Conservation (phyloP, 2,329 filamentous ascomycete species). For the Beauveria asiatica region DNA sequence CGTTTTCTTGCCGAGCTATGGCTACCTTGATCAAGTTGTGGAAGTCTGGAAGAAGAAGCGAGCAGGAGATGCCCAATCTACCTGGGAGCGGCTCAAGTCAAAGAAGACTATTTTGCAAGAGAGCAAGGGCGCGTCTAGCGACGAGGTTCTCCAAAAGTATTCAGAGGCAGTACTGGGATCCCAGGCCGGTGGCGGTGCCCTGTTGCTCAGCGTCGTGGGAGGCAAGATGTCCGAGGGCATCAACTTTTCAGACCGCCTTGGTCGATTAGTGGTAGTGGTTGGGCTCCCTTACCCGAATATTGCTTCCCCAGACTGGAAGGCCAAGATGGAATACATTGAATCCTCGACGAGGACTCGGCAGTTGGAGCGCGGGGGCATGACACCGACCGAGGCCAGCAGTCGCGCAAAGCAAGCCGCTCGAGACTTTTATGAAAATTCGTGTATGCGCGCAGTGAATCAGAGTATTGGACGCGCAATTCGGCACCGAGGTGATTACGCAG, state of each 20-base stretch:
- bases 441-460: slow-evolving; percentile 96
- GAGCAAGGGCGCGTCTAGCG: slow-evolving; percentile 45
- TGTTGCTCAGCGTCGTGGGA: slow-evolving; percentile 84
- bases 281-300: slow-evolving; percentile 91
- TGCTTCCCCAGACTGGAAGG: slow-evolving; percentile 83
- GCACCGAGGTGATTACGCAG: slow-evolving; percentile 80
- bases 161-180: slow-evolving; percentile 52
- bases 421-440: slow-evolving; percentile 88
- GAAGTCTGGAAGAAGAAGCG: slow-evolving; percentile 46
- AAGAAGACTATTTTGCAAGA: slow-evolving; percentile 58
- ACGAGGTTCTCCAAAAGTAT: slow-evolving; percentile 69
- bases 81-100: slow-evolving; percentile 50
- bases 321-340: slow-evolving; percentile 82
- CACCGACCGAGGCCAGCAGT: slow-evolving; percentile 19
- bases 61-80: slow-evolving; percentile 23
- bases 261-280: slow-evolving; percentile 83
- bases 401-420: slow-evolving; percentile 50
- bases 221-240: slow-evolving; percentile 96
- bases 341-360: slow-evolving; percentile 39
- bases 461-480: slow-evolving; percentile 88
- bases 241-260: slow-evolving; percentile 89
- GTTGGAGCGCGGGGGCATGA: slow-evolving; percentile 11
- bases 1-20: slow-evolving; percentile 92
- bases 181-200: slow-evolving; percentile 45
- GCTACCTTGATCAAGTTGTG: slow-evolving; percentile 72